These are phyloP conservation scores for Fusarium foetens DNA, from an alignment of 2,329 filamentous ascomycete genomes.

Conservation along the genomic window DNA sequence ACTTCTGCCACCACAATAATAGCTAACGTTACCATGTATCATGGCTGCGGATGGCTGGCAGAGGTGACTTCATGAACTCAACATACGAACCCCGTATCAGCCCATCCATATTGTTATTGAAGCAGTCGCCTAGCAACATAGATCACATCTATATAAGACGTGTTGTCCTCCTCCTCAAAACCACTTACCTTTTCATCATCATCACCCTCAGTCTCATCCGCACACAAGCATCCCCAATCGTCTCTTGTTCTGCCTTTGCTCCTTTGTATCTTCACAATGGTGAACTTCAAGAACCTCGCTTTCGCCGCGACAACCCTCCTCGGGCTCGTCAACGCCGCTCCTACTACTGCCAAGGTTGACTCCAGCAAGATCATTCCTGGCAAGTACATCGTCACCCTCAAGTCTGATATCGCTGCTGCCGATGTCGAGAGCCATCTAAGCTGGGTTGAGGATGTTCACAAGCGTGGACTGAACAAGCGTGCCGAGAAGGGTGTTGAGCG, in stretches of 20 bases:
- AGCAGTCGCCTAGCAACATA: background rate
- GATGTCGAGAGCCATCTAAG: constrained; percentile 60
- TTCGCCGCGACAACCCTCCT: constrained; percentile 42
- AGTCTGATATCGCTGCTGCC: constrained; percentile 57
- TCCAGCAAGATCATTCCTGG: constrained; percentile 46
- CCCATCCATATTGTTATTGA: constrained; percentile 3
- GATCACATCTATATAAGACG: constrained; percentile 37
- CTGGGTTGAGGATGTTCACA: constrained; percentile 63
- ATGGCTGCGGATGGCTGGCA: background rate
- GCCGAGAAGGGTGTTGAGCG: constrained; percentile 51
- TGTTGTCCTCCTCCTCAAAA: background rate
- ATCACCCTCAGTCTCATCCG: constrained; percentile 10
- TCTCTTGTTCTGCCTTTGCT: background rate
- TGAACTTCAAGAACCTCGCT: constrained; percentile 45
- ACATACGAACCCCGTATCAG: background rate
- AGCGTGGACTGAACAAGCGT: constrained; percentile 62
- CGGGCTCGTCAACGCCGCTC: constrained; percentile 35
- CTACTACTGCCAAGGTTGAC: constrained; percentile 35
- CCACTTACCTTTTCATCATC: constrained; percentile 13
- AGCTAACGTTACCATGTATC: background rate
- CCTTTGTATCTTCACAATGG: constrained; percentile 40
- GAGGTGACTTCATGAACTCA: background rate
- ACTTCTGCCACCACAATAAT: background rate
- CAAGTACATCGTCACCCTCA: constrained; percentile 72
- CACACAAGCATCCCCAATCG: constrained; percentile 16